Conservation (phyloP, 345 rosid species). For the Eutrema heterophyllum region DNA sequence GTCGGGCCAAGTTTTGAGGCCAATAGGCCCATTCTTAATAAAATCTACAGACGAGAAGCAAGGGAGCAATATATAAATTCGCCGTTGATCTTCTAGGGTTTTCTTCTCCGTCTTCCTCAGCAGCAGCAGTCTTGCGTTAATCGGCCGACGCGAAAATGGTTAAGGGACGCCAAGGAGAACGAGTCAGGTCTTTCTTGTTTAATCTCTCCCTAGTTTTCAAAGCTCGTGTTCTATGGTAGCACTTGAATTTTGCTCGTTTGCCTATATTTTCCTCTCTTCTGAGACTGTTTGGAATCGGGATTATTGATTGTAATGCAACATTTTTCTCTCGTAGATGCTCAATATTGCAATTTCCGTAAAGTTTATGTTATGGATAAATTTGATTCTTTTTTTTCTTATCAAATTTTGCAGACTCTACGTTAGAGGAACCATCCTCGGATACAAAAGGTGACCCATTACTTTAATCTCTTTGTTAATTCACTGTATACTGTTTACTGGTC, state of each 20-base stretch:
- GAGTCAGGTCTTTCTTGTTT: conserved; percentile 40
- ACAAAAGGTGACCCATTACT: conserved; percentile 30
- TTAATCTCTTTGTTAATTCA: background rate
- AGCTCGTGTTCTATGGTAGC: background rate
- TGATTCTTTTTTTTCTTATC: background rate
- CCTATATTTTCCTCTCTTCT: background rate
- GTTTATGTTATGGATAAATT: background rate
- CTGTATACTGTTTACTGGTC: background rate
- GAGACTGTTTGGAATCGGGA: background rate
- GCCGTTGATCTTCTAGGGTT: background rate
- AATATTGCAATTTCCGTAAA: background rate
- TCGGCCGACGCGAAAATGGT: conserved; percentile 45
- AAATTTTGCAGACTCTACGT: conserved; percentile 36
- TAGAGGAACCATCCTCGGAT: conserved; percentile 38
- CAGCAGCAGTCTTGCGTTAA: conserved; percentile 1
- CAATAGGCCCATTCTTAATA: background rate
- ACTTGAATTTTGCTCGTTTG: conserved; percentile 12
- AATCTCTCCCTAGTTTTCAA: background rate
- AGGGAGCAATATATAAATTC: conserved; percentile 8
- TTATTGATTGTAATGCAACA: background rate
- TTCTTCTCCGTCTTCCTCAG: background rate
- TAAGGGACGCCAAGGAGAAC: conserved; percentile 76
- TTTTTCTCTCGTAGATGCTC: background rate
- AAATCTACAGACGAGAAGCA: background rate
- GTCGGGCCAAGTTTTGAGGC: background rate